A percentile compares a stretch with the other conserved stretches of the same genome.
phyloP scores from a whole-genome alignment of 2,329 filamentous ascomycete species.

The Colletotrichum magnum region DNA sequence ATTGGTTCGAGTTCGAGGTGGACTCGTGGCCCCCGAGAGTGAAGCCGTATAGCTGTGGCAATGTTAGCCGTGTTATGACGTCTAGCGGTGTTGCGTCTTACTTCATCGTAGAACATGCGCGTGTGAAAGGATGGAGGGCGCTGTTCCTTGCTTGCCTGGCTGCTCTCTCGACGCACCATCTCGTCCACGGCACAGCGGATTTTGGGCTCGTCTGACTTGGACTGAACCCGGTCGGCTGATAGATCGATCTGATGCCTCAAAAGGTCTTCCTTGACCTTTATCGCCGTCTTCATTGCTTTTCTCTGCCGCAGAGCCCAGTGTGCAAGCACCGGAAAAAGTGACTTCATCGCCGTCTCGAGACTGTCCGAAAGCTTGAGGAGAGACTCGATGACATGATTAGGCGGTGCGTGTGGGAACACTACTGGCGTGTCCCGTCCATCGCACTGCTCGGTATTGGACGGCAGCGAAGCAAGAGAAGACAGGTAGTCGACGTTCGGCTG shows the following conservation, averaged over 20 bases:
- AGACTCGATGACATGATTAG: constrained; percentile 19
- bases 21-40: constrained; percentile 48
- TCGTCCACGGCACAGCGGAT: constrained; percentile 29
- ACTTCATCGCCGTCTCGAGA: constrained; percentile 33
- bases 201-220: background rate
- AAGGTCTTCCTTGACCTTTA: constrained; percentile 23
- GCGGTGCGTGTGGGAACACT: constrained; percentile 7
- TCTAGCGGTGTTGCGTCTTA: background rate
- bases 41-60: constrained; percentile 45
- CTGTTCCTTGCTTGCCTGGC: constrained; percentile 9
- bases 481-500: constrained; percentile 26
- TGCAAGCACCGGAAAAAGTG: constrained; percentile 23
- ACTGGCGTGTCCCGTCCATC: background rate
- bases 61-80: background rate
- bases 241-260: constrained; percentile 17
- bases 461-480: constrained; percentile 8
- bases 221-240: constrained; percentile 3
- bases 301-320: constrained; percentile 29
- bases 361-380: constrained; percentile 24
- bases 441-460: background rate
- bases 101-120: constrained; percentile 51
- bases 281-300: constrained; percentile 10
- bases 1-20: constrained; percentile 44
- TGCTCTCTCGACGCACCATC: constrained; percentile 31
- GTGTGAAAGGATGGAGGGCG: constrained; percentile 34